Percentiles rank a stretch among this genome's conserved stretches.
Conservation (phyloP, 1,284 basidiomycete species). For the Marasmius sp. region DNA sequence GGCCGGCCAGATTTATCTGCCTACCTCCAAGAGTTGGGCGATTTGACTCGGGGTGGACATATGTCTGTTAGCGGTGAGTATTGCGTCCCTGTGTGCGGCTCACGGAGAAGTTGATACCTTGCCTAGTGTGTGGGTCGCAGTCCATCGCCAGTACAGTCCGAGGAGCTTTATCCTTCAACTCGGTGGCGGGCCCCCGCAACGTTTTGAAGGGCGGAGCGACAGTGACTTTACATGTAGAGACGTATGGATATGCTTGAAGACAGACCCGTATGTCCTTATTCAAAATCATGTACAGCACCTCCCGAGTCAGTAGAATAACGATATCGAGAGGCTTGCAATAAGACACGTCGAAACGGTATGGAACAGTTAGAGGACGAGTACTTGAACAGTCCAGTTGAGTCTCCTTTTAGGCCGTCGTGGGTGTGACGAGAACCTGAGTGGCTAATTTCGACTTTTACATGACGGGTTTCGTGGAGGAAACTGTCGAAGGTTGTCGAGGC, state of each 20-base stretch:
- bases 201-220: slow-evolving; percentile 42
- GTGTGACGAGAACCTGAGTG: too few species aligned
- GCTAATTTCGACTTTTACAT: too few species aligned
- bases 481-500: too few species aligned
- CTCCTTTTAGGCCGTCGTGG: too few species aligned
- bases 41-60: slow-evolving; percentile 17
- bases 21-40: slow-evolving; percentile 27
- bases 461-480: too few species aligned
- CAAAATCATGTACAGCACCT: too few species aligned
- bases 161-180: slow-evolving; percentile 31
- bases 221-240: slow-evolving; percentile 46
- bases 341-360: too few species aligned
- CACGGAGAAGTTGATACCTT: neutral
- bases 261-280: too few species aligned
- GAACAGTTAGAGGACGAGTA: too few species aligned
- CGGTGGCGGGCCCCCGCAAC: slow-evolving; percentile 27
- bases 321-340: too few species aligned
- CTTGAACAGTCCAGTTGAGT: too few species aligned
- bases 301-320: too few species aligned
- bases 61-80: slow-evolving; percentile 42
- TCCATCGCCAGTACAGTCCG: slow-evolving; percentile 39
- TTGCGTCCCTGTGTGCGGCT: neutral
- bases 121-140: slow-evolving; percentile 48
- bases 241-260: slow-evolving; percentile 33
- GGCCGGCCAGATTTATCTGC: slow-evolving; percentile 18